These are phyloP conservation scores for Akanthomyces muscarius DNA, from an alignment of 2,329 filamentous ascomycete species.

Conservation along the genomic window DNA sequence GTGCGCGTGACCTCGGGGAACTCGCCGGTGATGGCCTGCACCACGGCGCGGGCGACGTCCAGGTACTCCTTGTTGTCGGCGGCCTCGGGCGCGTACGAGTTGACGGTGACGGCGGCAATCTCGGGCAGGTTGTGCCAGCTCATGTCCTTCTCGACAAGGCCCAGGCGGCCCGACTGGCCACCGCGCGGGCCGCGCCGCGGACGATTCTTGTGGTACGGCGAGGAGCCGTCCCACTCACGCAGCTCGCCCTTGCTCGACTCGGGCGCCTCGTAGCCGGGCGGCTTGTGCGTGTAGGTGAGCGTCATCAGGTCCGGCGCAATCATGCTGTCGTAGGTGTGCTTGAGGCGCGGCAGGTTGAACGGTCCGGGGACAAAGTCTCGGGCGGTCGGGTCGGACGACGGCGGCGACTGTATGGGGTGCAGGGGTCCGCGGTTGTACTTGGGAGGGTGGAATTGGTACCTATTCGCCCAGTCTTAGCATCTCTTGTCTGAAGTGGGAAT, in stretches of 20 bases:
- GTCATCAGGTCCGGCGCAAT: conserved; percentile 85
- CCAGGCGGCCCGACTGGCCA: conserved; percentile 57
- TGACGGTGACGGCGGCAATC: conserved; percentile 75
- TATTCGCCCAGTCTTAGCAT: conserved; percentile 33
- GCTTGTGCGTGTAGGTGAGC: conserved; percentile 79
- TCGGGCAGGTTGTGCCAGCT: conserved; percentile 82
- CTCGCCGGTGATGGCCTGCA: conserved; percentile 82
- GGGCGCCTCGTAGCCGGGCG: conserved; percentile 64
- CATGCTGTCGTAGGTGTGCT: conserved; percentile 86
- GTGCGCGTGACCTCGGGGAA: conserved; percentile 67
- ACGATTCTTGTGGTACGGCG: conserved; percentile 91
- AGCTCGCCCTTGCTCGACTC: conserved; percentile 58
- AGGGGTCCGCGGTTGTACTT: conserved; percentile 93
- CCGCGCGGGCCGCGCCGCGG: conserved; percentile 81
- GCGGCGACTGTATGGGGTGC: conserved; percentile 88
- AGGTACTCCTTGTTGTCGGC: conserved; percentile 69
- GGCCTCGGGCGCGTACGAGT: conserved; percentile 68
- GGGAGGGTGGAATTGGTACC: conserved; percentile 92
- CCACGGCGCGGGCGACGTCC: conserved; percentile 75
- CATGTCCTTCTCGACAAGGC: conserved; percentile 67
- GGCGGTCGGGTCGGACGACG: conserved; percentile 78
- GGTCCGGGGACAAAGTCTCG: conserved; percentile 87
- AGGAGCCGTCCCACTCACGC: conserved; percentile 82
- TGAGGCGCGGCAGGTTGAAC: conserved; percentile 80
- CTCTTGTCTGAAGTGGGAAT: neutral